Evolutionary conservation across 441 rosid species (phyloP).

Genomic region (Biscutella laevigata): DNA sequence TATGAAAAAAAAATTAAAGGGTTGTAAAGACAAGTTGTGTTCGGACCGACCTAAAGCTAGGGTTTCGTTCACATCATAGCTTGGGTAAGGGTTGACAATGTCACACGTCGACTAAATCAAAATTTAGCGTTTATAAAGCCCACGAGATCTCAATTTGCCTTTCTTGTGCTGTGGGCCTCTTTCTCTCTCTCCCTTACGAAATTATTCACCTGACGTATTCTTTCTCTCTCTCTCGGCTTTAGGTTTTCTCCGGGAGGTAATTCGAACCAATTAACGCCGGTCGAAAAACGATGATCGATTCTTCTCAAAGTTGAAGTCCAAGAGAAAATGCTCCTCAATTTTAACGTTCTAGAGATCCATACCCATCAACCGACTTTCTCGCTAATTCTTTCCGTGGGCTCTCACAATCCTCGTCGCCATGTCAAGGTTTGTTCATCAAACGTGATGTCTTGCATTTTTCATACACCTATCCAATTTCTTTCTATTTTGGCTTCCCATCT

Average conservation of each 20-base stretch:
- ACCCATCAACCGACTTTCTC: conserved; percentile 1
- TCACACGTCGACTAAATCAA: conserved; percentile 18
- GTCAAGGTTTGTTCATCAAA: conserved; percentile 25
- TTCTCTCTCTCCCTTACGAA: conserved; percentile 1
- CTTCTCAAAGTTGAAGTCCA: conserved; percentile 5
- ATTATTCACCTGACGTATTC: conserved; percentile 17
- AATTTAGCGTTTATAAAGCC: conserved; percentile 14
- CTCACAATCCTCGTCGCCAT: conserved; percentile 17
- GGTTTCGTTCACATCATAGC: conserved; percentile 6
- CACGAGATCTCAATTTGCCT: not conserved
- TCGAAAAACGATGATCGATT: not conserved
- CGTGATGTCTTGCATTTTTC: not conserved
- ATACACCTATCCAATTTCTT: not conserved
- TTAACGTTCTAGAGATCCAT: conserved; percentile 21
- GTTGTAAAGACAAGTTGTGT: conserved; percentile 12
- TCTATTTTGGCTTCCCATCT: conserved; percentile 9
- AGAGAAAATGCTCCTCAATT: conserved; percentile 26
- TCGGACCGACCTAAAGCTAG: conserved; percentile 7
- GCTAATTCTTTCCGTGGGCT: not conserved
- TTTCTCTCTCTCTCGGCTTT: conserved; percentile 21
- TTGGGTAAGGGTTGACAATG: conserved; percentile 19
- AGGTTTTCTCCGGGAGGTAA: conserved; percentile 23
- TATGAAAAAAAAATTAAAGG: too few relatives aligned
- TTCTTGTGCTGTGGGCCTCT: conserved; percentile 17
- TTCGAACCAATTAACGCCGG: conserved; percentile 16